A percentile compares a stretch with the other conserved stretches of the same genome.
Conservation (phyloP, 225 moss, liverwort and hornwort genomes). For the Takakia lepidozioides region DNA sequence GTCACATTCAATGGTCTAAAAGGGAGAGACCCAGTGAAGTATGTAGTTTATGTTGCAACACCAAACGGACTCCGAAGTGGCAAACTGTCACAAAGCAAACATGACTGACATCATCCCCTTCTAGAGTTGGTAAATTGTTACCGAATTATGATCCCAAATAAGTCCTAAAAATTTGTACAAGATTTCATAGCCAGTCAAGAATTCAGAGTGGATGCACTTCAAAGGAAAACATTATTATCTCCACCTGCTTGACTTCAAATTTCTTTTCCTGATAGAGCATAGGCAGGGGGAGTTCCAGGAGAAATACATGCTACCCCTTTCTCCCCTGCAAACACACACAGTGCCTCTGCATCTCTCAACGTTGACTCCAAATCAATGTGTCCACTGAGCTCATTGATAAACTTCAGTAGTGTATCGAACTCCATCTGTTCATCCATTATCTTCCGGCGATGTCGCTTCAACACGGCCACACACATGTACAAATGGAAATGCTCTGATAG, state of each 20-base stretch:
- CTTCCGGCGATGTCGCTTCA: slow-evolving; percentile 80
- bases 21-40: no score
- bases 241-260: background rate
- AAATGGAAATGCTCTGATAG: slow-evolving; percentile 95
- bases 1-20: no score
- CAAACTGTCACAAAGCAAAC: no score
- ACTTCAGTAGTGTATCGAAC: slow-evolving; percentile 86
- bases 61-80: no score
- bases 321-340: slow-evolving; percentile 83
- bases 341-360: slow-evolving; percentile 72
- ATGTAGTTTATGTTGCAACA: no score
- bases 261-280: slow-evolving; percentile 42
- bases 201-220: no score
- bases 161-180: no score
- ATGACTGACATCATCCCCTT: no score
- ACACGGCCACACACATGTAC: slow-evolving; percentile 86
- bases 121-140: no score
- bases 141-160: no score
- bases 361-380: slow-evolving; percentile 83
- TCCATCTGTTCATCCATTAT: slow-evolving; percentile 99
- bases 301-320: slow-evolving; percentile 84
- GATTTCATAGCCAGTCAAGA: no score
- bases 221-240: no score
- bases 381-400: slow-evolving; percentile 94
- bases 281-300: slow-evolving; percentile 82